Evolutionary conservation across 345 rosid genomes (phyloP).

Genomic region (Euphorbia peplus): DNA sequence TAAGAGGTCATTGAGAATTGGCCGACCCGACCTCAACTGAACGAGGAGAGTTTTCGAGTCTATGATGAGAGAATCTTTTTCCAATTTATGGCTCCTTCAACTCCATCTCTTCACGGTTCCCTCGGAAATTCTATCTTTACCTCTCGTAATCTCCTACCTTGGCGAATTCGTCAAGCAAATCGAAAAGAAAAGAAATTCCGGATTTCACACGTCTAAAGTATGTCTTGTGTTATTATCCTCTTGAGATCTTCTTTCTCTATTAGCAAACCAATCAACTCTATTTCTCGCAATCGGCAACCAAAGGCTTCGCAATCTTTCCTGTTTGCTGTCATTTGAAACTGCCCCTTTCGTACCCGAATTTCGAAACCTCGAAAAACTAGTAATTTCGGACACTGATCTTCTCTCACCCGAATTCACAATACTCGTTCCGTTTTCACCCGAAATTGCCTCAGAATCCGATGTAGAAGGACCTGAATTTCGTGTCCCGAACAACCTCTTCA

Average conservation of each 20-base stretch:
- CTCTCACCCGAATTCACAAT: conserved; percentile 36
- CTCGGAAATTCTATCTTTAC: too few species aligned
- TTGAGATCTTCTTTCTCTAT: conserved; percentile 46
- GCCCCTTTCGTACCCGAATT: conserved; percentile 27
- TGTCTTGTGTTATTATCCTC: conserved; percentile 25
- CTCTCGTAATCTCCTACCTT: too few species aligned
- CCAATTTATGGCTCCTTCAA: too few species aligned
- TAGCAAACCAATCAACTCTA: conserved; percentile 74
- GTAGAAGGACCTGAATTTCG: conserved; percentile 20
- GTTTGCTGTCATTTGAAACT: conserved; percentile 24
- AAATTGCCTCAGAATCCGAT: conserved; percentile 18
- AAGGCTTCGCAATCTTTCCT: conserved; percentile 44
- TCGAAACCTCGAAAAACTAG: conserved; percentile 52
- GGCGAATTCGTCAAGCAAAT: too few species aligned
- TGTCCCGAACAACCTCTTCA: conserved; percentile 52
- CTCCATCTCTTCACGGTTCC: too few species aligned
- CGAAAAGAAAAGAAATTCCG: not conserved
- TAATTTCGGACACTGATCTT: conserved; percentile 77
- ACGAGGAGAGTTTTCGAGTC: too few species aligned
- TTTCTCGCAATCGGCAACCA: conserved; percentile 81
- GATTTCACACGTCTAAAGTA: conserved; percentile 36
- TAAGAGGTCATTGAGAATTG: too few species aligned
- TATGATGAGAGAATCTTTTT: too few species aligned
- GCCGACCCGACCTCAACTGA: too few species aligned
- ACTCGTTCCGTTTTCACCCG: conserved; percentile 23